These are phyloP conservation scores for Ceratobasidium theobromae DNA, from an alignment of 1,284 basidiomycete genomes.

Conservation along the genomic window DNA sequence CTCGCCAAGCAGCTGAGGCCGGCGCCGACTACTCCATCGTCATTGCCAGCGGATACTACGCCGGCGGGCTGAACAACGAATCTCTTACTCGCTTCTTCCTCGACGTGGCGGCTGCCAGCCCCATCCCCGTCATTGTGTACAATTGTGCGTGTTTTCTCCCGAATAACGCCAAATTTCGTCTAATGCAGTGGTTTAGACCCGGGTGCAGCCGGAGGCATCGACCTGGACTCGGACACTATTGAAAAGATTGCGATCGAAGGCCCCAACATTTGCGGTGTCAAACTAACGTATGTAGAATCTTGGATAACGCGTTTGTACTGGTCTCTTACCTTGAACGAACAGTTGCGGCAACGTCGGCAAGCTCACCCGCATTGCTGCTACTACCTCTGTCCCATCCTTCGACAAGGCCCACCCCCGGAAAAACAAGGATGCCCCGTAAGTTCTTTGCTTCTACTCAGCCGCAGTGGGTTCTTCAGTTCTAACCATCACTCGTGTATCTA, in stretches of 20 bases:
- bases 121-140: slow-evolving; percentile 87
- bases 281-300: slow-evolving; percentile 67
- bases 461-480: neutral
- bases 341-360: slow-evolving; percentile 91
- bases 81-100: slow-evolving; percentile 80
- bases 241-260: slow-evolving; percentile 71
- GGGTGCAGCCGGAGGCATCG: slow-evolving; percentile 78
- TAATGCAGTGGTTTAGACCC: slow-evolving; percentile 55
- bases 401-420: slow-evolving; percentile 62
- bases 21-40: slow-evolving; percentile 86
- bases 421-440: slow-evolving; percentile 53
- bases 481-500: neutral
- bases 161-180: slow-evolving; percentile 34
- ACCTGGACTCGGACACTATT: slow-evolving; percentile 84
- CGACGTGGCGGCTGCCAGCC: slow-evolving; percentile 73
- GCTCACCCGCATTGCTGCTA: slow-evolving; percentile 75
- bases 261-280: slow-evolving; percentile 78
- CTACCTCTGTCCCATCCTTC: slow-evolving; percentile 63
- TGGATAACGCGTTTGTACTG: neutral
- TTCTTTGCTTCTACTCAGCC: slow-evolving; percentile 1
- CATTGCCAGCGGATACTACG: slow-evolving; percentile 84
- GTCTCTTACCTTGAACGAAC: slow-evolving; percentile 11
- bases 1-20: slow-evolving; percentile 70
- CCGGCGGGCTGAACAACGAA: slow-evolving; percentile 66
- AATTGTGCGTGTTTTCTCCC: slow-evolving; percentile 62